Evolutionary conservation across 2,329 filamentous ascomycete species (phyloP).

Genomic region (Akanthomyces muscarius): DNA sequence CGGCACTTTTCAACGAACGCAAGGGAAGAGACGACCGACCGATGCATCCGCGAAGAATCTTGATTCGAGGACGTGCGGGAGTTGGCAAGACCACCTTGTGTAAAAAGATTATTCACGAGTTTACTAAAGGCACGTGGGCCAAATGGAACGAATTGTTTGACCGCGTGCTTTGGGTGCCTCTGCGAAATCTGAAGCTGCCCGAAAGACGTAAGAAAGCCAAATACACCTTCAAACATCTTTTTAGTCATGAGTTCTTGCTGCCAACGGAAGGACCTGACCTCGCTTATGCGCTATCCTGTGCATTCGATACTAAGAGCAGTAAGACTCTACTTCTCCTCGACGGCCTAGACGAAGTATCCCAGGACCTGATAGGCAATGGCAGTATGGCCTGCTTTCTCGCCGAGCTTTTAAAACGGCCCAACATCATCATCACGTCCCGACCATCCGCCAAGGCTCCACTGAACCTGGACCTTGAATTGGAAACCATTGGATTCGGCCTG

Average conservation of each 20-base stretch:
- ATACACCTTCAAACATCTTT: slow-evolving; percentile 26
- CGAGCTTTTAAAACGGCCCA: slow-evolving; percentile 18
- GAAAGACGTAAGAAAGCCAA: background rate
- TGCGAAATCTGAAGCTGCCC: slow-evolving; percentile 31
- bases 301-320: slow-evolving; percentile 3
- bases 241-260: slow-evolving; percentile 29
- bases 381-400: background rate
- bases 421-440: background rate
- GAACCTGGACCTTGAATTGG: background rate
- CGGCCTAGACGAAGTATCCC: too few relatives aligned
- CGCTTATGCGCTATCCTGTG: slow-evolving; percentile 21
- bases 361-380: background rate
- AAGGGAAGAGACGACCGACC: background rate
- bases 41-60: slow-evolving; percentile 23
- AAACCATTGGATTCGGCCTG: background rate
- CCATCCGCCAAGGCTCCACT: background rate
- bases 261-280: slow-evolving; percentile 14
- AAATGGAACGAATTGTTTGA: slow-evolving; percentile 30
- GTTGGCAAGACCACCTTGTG: slow-evolving; percentile 40
- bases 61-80: slow-evolving; percentile 35
- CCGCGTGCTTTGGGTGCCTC: slow-evolving; percentile 37
- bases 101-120: slow-evolving; percentile 39
- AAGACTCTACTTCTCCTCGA: slow-evolving; percentile 39
- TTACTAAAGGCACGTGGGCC: slow-evolving; percentile 21
- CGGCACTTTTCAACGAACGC: background rate